Evolutionary conservation across 1,139 yeast genomes (phyloP), one percentile per base, ranked within the genome.

Genomic region (Yamadazyma sp.): DNA sequence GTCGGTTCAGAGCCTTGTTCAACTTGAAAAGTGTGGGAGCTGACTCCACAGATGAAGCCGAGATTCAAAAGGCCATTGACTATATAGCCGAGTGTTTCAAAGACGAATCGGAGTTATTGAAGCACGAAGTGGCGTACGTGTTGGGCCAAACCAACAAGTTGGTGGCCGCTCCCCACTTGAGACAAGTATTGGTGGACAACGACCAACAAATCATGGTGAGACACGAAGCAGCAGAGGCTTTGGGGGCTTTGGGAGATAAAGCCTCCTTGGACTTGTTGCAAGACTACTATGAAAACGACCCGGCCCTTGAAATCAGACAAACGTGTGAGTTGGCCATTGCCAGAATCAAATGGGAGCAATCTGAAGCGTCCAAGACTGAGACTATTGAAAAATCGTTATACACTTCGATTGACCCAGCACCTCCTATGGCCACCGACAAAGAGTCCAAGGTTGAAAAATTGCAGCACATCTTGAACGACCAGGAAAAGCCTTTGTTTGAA

Each of bases 171-270:
- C 82, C 84, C 32, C 74, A 79, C 40, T 74, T 94, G 47, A 77
- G 88, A 59, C 70, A 73, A n/a, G 95, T 87, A 25, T 74, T 92
- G 51, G 64, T 67, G 41, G 83, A 85, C 57, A 54, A 70, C 35
- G 66, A 69, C 42, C 97, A 94, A 66, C 92, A 85, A 59, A 73
- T 86, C 43, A 94, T 94, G 97, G 99, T 94, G 26, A 85, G 99
- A 62, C 99, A 94, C 61, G 99, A 94, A 64, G 98, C 98, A 15
- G 98, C 98, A 10, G 99, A 94, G 65, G 98, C 97, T 23, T 74
- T 94, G 41, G 99, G 98, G 43, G 98, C 98, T 27, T 71, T 94
- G 40, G 96, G 96, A 34, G 95, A 89, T 61, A 64, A 67, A 35
- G 83, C 78, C 4, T 86, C 96, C n/a, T 63, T 92, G 42, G 76